These are phyloP conservation scores for Dichomitus squalens DNA, from an alignment of 1,284 basidiomycete species.

Conservation along the genomic window DNA sequence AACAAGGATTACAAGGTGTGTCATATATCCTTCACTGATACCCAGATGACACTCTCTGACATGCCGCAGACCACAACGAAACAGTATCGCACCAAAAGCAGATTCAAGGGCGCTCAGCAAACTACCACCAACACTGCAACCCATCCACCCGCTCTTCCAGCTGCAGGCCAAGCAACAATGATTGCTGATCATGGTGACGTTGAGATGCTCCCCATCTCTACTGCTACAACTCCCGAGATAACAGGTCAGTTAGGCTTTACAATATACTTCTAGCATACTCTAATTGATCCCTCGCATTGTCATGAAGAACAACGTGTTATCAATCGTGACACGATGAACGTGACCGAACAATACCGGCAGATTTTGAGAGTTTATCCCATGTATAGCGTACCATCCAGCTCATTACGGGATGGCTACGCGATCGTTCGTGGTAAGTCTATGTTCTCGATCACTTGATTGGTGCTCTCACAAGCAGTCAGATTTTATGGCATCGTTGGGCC, in stretches of 20 bases:
- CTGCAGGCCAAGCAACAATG: background rate
- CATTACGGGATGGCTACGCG: conserved; percentile 3
- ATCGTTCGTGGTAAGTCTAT: background rate
- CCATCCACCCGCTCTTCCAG: too few relatives aligned
- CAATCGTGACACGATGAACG: background rate
- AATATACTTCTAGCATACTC: background rate
- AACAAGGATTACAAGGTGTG: background rate
- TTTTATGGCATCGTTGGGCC: background rate
- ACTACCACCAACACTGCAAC: background rate
- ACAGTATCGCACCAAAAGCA: background rate
- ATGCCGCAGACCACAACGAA: background rate
- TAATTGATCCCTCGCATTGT: background rate
- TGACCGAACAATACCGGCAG: background rate
- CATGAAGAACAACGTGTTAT: background rate
- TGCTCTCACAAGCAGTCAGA: background rate
- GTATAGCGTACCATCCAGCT: background rate
- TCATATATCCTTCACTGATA: background rate
- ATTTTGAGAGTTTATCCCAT: background rate
- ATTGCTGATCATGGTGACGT: background rate
- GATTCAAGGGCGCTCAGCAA: too few relatives aligned
- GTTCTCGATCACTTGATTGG: background rate
- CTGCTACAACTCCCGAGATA: background rate
- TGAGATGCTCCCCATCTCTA: background rate
- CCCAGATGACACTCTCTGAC: too few relatives aligned
- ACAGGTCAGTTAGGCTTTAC: background rate